Base-by-base conservation (phyloP, 495 filamentous ascomycete genomes). In the Xylona heveae region DNA sequence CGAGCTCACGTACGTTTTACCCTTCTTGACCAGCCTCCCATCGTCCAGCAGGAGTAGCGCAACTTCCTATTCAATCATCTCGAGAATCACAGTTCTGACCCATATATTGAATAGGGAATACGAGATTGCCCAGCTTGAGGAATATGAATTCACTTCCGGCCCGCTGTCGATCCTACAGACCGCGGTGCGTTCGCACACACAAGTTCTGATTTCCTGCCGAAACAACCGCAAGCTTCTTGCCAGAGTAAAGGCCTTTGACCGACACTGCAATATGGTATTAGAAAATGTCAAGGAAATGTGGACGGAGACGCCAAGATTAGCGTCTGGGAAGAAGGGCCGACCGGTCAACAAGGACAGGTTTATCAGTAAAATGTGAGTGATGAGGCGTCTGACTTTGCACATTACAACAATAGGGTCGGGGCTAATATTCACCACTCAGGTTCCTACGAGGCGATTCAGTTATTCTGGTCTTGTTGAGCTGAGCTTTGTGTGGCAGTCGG, bases 251-350 rank as follows among this genome's bases (percentile, higher is more conserved):
- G 77, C 78, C 7, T 84, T 83, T 51, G 84, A 94, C 54, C 70
- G 88, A 42, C 90, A 95, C 59, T 84, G 80, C 61, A 91, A 91
- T 57, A 90, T 91, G 83, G 78, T 93, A n/a, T 57, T 91, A 21
- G 83, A 93, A 66, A 90, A 90, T 42, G 81, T 85, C 22, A 97
- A 95, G 63, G 88, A 97, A 62, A 95, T 97, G 83, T 97, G 88
- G 88, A 93, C 82, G 4, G 88, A 97, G 59, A 82, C 74, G 34
- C 84, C 88, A 22, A 68, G 78, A 40, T 50, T 65, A 16, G 59
- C 66, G 9, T 65, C 61, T 24, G 81, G 81, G 17, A 77, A 78
- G 58, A 84, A 82, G 58, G 81, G 85, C 33, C 69, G 75, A 50
- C 76, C 80, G 20, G 78, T 93, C 23, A 95, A 97, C 57, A 94